Base-by-base conservation (phyloP, 352 stramenopile genomes). In the Peronospora destructor region DNA sequence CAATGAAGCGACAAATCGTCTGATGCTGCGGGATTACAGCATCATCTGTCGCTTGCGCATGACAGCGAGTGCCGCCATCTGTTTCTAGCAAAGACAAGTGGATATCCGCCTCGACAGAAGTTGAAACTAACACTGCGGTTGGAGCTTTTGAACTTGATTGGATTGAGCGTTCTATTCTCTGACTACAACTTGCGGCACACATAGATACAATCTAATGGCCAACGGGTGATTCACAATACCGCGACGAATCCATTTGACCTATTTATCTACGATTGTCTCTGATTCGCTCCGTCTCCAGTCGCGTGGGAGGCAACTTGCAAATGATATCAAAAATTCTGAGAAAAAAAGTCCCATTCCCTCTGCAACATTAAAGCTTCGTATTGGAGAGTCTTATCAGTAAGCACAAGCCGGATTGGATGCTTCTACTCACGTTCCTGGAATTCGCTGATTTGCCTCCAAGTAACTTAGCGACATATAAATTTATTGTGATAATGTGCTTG, bases 401-500 rank as follows among this genome's bases (percentile, higher is more conserved):
- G 30, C 11, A 14, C 44, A 47, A n/a, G 26, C 41, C 25, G 56
- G 49, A 61, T 38, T 45, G 56, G 42, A 17, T 26, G 11, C 16
- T 53, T 53, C 44, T 42, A 38, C 10, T 37, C 44, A 36, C 33
- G 59, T 64, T 66, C 53, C 36, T 6, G 17, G 58, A 66, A 62
- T 49, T 33, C 56, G 46, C 54, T 26, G 19, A 61, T 48, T 61
- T 48, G 40, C 9, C 33, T 43, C 16, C 30, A 36, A 39, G 21
- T 32, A 32, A 32, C 28, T 1, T 32, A 11, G 28, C 23, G 23
- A 26, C 23, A 6, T 4, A 6, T 26, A 26, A 26, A 3, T 26
- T 4, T 0, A 26, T 26, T 3, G 2, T 26, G 23, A 21, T 26
- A 0, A 26, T 26, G 23, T 26, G 23, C 23, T 26, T 3, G 23